Evolutionary conservation across 1,139 yeast species (phyloP), one percentile per base, ranked within the genome.

Genomic region (Hansenula lynferdii): DNA sequence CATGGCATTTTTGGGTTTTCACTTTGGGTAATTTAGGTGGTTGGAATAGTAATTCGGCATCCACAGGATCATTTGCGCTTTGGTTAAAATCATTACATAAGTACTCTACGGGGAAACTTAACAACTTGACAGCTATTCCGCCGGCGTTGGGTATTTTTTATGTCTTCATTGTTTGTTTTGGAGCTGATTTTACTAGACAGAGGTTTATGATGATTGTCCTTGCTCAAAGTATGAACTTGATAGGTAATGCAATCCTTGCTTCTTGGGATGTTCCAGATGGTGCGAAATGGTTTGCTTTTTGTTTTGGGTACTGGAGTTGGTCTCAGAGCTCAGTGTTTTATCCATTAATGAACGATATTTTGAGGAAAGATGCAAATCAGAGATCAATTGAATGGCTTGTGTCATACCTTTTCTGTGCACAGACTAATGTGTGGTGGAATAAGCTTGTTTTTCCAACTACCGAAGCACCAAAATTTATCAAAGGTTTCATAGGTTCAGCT

Each of bases 391-490:
- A 62, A 2, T 61, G 65, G 65, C 56, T 57, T 36, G 56, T 61
- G 5, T 58, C 60, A 26, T 60, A 61, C 39, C 54, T 62, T 2
- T 39, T 60, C 28, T 58, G 63, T 7, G 59, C 57, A 39, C 59
- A 63, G 3, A 54, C 64, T 1, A 47, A 57, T 42, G 64, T 64
- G 6, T 60, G 65, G 65, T 53, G 60, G 30, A 62, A 64, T 9
- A 50, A 51, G 18, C 50, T 72, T 19, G 77, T 77, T 5, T 79
- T 81, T 70, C 70, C 67, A 38, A 78, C 84, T 2, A 64, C 58
- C 3, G 80, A 77, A 26, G 65, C 75, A 1, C 85, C 84, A 22
- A 55, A 69, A 35, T 77, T 61, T 50, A 61, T 60, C 32, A 72
- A 65, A 36, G 84, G 83, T 38, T 77, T 64, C 53, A 57, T 67